Evolutionary conservation across 176 grass and related monocot genomes (phyloP).

Genomic region (Elaeis guineensis): DNA sequence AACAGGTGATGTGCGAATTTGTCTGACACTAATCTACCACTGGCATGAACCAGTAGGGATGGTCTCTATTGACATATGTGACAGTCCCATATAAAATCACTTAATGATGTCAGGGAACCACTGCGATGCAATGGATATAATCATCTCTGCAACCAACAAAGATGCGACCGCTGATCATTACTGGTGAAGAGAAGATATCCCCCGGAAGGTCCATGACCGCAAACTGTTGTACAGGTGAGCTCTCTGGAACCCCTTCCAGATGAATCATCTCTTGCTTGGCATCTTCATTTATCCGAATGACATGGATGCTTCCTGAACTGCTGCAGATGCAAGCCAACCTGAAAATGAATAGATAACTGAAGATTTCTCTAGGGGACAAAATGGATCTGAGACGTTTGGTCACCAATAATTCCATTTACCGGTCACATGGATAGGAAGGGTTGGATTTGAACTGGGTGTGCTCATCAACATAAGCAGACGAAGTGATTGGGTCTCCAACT

Average conservation of each 20-base stretch:
- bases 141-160: conserved; percentile 89
- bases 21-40: too few relatives aligned
- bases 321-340: conserved; percentile 82
- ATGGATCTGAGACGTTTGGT: neutral
- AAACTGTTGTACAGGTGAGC: conserved; percentile 32
- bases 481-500: conserved; percentile 64
- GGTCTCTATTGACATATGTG: too few relatives aligned
- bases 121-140: conserved; percentile 48
- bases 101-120: conserved; percentile 6
- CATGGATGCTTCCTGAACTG: conserved; percentile 63
- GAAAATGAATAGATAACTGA: neutral
- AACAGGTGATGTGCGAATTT: too few relatives aligned
- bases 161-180: conserved; percentile 79
- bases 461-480: conserved; percentile 72
- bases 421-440: conserved; percentile 36
- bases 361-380: neutral
- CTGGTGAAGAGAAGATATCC: conserved; percentile 80
- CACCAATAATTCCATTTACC: conserved; percentile 26
- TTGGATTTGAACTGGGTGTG: conserved; percentile 31
- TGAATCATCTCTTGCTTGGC: conserved; percentile 21
- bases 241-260: conserved; percentile 7
- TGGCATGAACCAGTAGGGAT: too few relatives aligned
- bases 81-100: neutral
- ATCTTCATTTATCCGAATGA: conserved; percentile 48
- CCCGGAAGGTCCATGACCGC: conserved; percentile 44